Evolutionary conservation across 352 stramenopile genomes (phyloP).

Genomic region (Globisporangium acanthophoron): DNA sequence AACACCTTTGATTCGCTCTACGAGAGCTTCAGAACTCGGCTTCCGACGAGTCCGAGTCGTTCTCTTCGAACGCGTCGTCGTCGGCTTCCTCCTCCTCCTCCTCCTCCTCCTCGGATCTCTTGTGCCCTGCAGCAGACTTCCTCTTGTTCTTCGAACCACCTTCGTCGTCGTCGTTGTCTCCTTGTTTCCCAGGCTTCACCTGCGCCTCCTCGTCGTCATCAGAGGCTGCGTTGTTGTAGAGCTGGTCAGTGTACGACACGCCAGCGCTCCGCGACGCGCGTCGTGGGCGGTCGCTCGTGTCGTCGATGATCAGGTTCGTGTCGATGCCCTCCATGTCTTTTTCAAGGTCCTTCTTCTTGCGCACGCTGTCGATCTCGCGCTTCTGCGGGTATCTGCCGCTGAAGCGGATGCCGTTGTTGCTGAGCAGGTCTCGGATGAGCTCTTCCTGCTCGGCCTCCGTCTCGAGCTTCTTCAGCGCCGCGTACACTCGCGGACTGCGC

Average conservation of each 20-base stretch:
- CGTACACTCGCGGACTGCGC: conserved; percentile 60
- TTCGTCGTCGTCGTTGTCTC: conserved; percentile 20
- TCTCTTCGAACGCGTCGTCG: conserved; percentile 9
- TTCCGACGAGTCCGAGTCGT: conserved; percentile 33
- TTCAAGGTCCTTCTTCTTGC: conserved; percentile 60
- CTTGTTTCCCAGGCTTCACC: neutral
- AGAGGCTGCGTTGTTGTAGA: conserved; percentile 4
- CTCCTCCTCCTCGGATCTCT: conserved; percentile 9
- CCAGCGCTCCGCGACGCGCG: conserved; percentile 1
- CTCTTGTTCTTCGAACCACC: conserved; percentile 11
- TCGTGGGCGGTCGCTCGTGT: conserved; percentile 12
- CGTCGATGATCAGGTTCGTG: conserved; percentile 64
- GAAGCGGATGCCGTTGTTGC: conserved; percentile 44
- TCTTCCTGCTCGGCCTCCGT: conserved; percentile 48
- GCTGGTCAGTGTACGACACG: conserved; percentile 9
- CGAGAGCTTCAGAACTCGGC: conserved; percentile 21
- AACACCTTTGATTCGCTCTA: neutral
- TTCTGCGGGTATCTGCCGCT: conserved; percentile 52
- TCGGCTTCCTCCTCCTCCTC: conserved; percentile 9
- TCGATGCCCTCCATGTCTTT: conserved; percentile 82
- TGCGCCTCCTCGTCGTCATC: conserved; percentile 19
- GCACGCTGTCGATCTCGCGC: conserved; percentile 57
- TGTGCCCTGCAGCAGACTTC: conserved; percentile 1
- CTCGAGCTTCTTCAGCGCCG: conserved; percentile 33
- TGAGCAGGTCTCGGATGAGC: conserved; percentile 48